These are phyloP conservation scores for Spathaspora girioi DNA, from an alignment of 805 yeast species.

Conservation along the genomic window DNA sequence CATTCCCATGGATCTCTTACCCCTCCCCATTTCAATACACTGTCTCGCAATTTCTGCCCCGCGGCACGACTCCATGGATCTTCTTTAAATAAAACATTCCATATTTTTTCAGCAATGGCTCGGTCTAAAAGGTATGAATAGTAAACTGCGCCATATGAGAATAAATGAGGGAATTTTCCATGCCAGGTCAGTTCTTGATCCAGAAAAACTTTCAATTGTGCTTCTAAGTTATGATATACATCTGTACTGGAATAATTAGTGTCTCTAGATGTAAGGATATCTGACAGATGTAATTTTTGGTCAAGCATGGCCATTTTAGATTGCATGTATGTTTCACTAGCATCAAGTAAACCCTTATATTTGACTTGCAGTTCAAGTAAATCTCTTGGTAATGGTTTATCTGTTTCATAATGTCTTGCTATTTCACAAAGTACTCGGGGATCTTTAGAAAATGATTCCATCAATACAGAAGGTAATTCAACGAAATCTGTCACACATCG, in stretches of 20 bases:
- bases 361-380: constrained; percentile 49
- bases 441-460: constrained; percentile 90
- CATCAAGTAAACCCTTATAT: constrained; percentile 50
- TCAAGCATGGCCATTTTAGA: constrained; percentile 87
- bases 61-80: constrained; percentile 69
- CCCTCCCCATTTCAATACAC: constrained; percentile 91
- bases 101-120: constrained; percentile 84
- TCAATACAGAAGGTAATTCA: constrained; percentile 91
- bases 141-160: constrained; percentile 91
- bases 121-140: constrained; percentile 89
- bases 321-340: constrained; percentile 81
- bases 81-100: constrained; percentile 65
- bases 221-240: constrained; percentile 66
- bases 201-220: constrained; percentile 55
- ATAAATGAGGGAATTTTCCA: constrained; percentile 89
- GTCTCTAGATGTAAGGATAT: not conserved
- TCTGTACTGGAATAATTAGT: constrained; percentile 34
- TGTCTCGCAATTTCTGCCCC: constrained; percentile 72
- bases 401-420: constrained; percentile 70
- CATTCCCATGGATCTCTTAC: constrained; percentile 85
- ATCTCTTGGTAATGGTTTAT: constrained; percentile 50
- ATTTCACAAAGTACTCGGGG: constrained; percentile 68
- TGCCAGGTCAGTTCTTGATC: constrained; percentile 81
- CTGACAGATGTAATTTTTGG: constrained; percentile 59
- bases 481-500: constrained; percentile 96